phyloP scores from a whole-genome alignment of 73 alveolate species.

The Paramecium caudatum region DNA sequence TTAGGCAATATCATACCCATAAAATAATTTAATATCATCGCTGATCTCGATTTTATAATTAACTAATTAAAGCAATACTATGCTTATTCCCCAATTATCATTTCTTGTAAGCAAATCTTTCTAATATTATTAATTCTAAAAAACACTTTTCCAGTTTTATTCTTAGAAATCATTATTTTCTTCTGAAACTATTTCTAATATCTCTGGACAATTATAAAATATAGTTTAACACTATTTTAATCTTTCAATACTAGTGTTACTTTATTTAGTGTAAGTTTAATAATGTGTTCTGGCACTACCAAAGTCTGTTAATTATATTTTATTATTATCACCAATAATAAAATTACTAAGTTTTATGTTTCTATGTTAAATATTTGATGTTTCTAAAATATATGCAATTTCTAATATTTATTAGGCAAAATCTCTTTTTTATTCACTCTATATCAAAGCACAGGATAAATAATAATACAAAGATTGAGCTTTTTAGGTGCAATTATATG shows the following conservation, averaged over 20 bases:
- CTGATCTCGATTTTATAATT: neutral
- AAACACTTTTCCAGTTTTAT: constrained; percentile 2
- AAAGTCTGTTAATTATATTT: constrained; percentile 5
- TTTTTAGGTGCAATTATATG: neutral
- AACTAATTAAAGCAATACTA: neutral
- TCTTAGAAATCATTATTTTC: neutral
- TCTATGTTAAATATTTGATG: constrained; percentile 35
- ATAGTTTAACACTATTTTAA: neutral
- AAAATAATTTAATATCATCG: neutral
- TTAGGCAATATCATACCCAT: constrained; percentile 40
- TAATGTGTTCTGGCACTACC: constrained; percentile 62
- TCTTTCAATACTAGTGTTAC: neutral
- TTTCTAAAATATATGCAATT: constrained; percentile 4
- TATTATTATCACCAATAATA: neutral
- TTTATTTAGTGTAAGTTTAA: neutral
- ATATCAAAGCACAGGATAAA: neutral
- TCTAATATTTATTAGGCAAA: neutral
- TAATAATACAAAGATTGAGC: neutral
- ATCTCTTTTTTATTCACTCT: neutral
- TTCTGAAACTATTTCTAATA: neutral
- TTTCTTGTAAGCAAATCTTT: neutral
- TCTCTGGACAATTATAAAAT: constrained; percentile 33
- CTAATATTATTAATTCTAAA: neutral
- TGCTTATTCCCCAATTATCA: constrained; percentile 33
- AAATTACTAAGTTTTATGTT: constrained; percentile 34